Evolutionary conservation across 306 rosid genomes (phyloP).

Genomic region (Ormosia semicastrata): DNA sequence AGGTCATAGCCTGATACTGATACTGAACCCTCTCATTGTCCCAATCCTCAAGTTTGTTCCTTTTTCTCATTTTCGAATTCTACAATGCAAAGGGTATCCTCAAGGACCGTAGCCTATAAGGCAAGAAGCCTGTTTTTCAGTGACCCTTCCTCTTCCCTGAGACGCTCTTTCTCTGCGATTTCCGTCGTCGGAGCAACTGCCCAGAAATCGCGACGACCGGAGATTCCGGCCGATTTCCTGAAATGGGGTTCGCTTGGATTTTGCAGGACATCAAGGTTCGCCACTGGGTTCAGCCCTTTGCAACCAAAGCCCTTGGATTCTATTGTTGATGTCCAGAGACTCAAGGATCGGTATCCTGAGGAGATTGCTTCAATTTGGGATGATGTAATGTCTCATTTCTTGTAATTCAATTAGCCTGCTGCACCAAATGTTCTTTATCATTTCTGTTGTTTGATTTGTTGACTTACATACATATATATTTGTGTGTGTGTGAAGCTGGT

Average conservation of each 20-base stretch:
- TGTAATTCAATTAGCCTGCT: neutral
- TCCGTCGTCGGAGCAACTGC: slow-evolving; percentile 8
- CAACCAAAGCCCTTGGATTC: slow-evolving; percentile 77
- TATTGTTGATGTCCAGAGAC: slow-evolving; percentile 68
- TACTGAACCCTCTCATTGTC: too few relatives aligned
- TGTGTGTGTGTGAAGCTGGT: neutral
- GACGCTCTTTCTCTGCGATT: slow-evolving; percentile 31
- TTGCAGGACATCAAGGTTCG: slow-evolving; percentile 66
- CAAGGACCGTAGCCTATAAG: slow-evolving; percentile 35
- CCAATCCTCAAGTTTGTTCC: neutral
- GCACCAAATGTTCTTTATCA: neutral
- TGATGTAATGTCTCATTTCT: slow-evolving; percentile 62
- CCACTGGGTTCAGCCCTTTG: slow-evolving; percentile 77
- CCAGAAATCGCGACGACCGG: slow-evolving; percentile 37
- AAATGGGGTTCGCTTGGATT: slow-evolving; percentile 83
- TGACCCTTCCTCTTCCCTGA: slow-evolving; percentile 9
- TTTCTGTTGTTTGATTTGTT: neutral
- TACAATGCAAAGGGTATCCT: slow-evolving; percentile 47
- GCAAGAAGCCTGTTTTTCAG: slow-evolving; percentile 7
- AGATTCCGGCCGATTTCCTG: slow-evolving; percentile 47
- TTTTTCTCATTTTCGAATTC: neutral
- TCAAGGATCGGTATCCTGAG: slow-evolving; percentile 65
- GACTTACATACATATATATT: neutral
- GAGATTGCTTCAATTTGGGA: slow-evolving; percentile 84
- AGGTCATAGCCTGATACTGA: slow-evolving; percentile 33